Percentiles rank a stretch among this genome's conserved stretches.
phyloP scores from a whole-genome alignment of 1,284 basidiomycete genomes.

The Trichosporon inkin region DNA sequence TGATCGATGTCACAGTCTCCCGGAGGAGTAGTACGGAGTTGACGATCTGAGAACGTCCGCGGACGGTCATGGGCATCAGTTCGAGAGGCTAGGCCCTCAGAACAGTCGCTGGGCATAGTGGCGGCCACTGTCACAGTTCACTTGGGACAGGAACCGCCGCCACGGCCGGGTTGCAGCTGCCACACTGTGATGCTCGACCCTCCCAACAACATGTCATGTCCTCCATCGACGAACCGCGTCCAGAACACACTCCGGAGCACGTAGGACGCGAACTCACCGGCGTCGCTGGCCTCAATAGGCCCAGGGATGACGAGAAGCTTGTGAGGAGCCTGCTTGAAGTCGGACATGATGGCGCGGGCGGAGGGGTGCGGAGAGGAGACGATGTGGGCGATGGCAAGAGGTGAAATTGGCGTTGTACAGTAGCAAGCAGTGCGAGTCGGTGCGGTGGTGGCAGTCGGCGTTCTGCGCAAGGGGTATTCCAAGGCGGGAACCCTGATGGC shows the following conservation, averaged over 20 bases:
- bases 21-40: no score
- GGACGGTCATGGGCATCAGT: no score
- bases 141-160: no score
- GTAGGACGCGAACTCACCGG: background rate
- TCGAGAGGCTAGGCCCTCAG: no score
- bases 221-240: background rate
- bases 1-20: background rate
- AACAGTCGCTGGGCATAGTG: no score
- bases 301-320: conserved; percentile 52
- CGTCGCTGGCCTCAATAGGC: conserved; percentile 48
- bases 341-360: conserved; percentile 23
- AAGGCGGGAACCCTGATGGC: no score
- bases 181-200: background rate
- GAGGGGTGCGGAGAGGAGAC: background rate
- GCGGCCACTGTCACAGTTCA: no score
- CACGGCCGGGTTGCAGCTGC: no score
- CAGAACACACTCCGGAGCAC: background rate
- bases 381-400: conserved; percentile 3
- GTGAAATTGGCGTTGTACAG: background rate
- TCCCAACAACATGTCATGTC: background rate
- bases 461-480: conserved; percentile 4
- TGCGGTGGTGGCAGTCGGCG: background rate
- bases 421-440: background rate
- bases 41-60: no score
- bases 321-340: conserved; percentile 44